Percentiles rank a stretch among this genome's conserved stretches.
Conservation (phyloP, 2,329 filamentous ascomycete species). For the Aspergillus hortae region DNA sequence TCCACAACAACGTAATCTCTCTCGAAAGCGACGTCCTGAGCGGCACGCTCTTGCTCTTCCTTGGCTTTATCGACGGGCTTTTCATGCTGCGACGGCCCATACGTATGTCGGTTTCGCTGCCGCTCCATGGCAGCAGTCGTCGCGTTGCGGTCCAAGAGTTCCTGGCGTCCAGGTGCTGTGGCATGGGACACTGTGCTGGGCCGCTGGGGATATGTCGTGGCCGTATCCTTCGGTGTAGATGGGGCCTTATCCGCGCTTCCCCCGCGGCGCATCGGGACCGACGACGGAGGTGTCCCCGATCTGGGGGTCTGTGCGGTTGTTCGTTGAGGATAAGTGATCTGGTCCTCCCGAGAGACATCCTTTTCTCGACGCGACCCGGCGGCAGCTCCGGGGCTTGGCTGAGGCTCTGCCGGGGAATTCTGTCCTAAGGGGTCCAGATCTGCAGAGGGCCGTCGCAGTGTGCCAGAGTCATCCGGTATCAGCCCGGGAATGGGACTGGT, state of each 20-base stretch:
- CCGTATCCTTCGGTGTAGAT: conserved; percentile 23
- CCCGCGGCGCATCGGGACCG: conserved; percentile 28
- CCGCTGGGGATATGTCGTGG: conserved; percentile 27
- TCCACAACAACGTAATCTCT: conserved; percentile 95
- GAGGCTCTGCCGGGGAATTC: conserved; percentile 16
- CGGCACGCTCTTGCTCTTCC: conserved; percentile 60
- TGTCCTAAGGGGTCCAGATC: conserved; percentile 11
- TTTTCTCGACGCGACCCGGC: conserved; percentile 16
- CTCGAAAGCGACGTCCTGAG: conserved; percentile 85
- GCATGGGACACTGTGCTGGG: conserved; percentile 32
- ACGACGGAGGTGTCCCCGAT: conserved; percentile 25
- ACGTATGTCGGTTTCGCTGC: conserved; percentile 54
- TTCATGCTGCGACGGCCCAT: conserved; percentile 46
- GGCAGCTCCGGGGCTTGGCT: conserved; percentile 12
- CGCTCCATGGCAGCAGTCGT: conserved; percentile 54
- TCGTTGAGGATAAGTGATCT: conserved; percentile 29
- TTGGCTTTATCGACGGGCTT: conserved; percentile 28
- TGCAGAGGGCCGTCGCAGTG: conserved; percentile 15
- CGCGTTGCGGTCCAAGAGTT: conserved; percentile 31
- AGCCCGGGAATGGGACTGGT: conserved; percentile 73
- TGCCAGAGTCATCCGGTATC: conserved; percentile 66
- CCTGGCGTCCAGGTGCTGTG: conserved; percentile 41
- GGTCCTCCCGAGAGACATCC: conserved; percentile 22
- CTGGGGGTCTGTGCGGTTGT: conserved; percentile 31
- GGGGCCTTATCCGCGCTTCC: conserved; percentile 32